Evolutionary conservation across 371 early-diverging fungal genomes (phyloP).

Genomic region (Actinomucor elegans): DNA sequence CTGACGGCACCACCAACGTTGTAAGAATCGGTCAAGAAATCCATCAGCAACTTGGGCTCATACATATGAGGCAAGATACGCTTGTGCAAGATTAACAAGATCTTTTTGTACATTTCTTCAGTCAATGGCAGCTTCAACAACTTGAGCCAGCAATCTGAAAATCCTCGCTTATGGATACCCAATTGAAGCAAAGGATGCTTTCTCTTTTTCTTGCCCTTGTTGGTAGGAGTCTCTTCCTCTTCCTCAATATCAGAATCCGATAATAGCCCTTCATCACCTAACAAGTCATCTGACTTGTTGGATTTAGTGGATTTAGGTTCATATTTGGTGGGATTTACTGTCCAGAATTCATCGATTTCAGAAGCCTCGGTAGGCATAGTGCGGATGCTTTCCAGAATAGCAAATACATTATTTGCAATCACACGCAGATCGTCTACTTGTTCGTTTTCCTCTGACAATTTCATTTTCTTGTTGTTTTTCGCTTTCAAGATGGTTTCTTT

Average conservation of each 20-base stretch:
- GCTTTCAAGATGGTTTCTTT: slow-evolving; percentile 5
- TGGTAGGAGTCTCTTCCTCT: slow-evolving; percentile 23
- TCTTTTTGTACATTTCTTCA: slow-evolving; percentile 73
- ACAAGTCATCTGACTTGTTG: slow-evolving; percentile 26
- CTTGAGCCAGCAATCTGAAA: slow-evolving; percentile 80
- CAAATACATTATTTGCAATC: slow-evolving; percentile 53
- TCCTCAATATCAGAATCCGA: slow-evolving; percentile 48
- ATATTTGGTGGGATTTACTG: slow-evolving; percentile 41
- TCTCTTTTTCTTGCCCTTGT: slow-evolving; percentile 19
- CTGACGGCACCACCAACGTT: slow-evolving; percentile 82
- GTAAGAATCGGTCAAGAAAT: slow-evolving; percentile 89
- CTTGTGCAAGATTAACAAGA: slow-evolving; percentile 80
- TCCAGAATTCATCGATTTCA: slow-evolving; percentile 67
- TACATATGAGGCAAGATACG: slow-evolving; percentile 81
- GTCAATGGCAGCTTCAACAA: slow-evolving; percentile 74
- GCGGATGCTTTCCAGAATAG: slow-evolving; percentile 54
- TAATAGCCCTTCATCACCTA: slow-evolving; percentile 31
- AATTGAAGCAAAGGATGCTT: slow-evolving; percentile 44
- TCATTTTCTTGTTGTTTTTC: slow-evolving; percentile 13
- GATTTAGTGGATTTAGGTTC: slow-evolving; percentile 23
- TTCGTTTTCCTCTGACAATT: background rate
- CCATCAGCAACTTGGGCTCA: slow-evolving; percentile 80
- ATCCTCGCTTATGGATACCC: slow-evolving; percentile 56
- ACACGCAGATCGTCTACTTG: slow-evolving; percentile 1
- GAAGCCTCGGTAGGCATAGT: slow-evolving; percentile 62